A percentile compares a stretch with the other conserved stretches of the same genome.
Evolutionary conservation across 352 stramenopile species (phyloP).

Genomic region (Globisporangium heterothallicum): DNA sequence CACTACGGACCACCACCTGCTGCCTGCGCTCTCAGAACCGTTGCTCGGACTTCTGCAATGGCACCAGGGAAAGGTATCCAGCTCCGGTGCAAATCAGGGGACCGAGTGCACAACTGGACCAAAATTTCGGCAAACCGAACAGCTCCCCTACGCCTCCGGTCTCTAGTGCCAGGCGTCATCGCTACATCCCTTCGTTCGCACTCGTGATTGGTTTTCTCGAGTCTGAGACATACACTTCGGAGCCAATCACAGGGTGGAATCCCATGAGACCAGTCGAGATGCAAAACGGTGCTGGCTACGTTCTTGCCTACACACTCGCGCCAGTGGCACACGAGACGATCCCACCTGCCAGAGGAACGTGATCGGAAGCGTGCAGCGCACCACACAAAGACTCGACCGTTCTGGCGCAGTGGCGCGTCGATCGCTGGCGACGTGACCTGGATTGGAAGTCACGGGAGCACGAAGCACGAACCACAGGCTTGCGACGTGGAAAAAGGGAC

Average conservation of each 20-base stretch:
- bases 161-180: background rate
- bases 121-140: no score
- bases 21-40: no score
- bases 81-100: no score
- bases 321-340: slow-evolving; percentile 7
- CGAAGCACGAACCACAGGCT: no score
- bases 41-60: no score
- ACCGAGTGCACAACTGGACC: no score
- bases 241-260: background rate
- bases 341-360: background rate
- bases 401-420: background rate
- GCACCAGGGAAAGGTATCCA: no score
- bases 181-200: background rate
- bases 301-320: slow-evolving; percentile 3
- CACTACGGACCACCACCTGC: no score
- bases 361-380: slow-evolving; percentile 1
- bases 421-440: no score
- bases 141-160: no score
- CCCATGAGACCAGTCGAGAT: slow-evolving; percentile 12
- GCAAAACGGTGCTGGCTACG: background rate
- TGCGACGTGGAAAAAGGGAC: background rate
- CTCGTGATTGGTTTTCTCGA: slow-evolving; percentile 5
- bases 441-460: no score
- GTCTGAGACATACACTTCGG: slow-evolving; percentile 4
- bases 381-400: slow-evolving; percentile 1